These are phyloP conservation scores for Xylariaceae sp. DNA, from an alignment of 2,329 filamentous ascomycete species.

Conservation along the genomic window DNA sequence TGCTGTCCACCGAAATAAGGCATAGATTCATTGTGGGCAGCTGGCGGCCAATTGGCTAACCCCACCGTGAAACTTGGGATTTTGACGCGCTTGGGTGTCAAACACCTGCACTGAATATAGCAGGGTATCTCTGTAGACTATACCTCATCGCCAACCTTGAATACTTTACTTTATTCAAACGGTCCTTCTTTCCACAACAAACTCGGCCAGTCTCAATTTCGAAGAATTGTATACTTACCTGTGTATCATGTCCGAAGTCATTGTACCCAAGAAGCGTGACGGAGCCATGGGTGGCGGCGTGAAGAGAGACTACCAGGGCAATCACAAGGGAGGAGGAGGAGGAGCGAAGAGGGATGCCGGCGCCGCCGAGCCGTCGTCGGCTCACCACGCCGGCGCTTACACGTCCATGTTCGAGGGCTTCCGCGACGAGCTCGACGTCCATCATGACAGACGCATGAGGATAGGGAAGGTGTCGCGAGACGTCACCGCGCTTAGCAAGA, in stretches of 20 bases:
- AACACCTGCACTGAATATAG: too few relatives aligned
- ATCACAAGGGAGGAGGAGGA: slow-evolving; percentile 35
- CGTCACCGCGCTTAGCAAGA: slow-evolving; percentile 91
- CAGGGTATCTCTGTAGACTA: too few relatives aligned
- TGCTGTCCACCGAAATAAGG: too few relatives aligned
- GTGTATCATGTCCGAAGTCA: slow-evolving; percentile 25
- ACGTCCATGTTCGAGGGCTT: slow-evolving; percentile 80
- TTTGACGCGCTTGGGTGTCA: too few relatives aligned
- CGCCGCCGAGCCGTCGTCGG: too few relatives aligned
- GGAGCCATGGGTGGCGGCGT: slow-evolving; percentile 38
- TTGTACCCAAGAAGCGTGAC: slow-evolving; percentile 20
- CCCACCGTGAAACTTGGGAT: too few relatives aligned
- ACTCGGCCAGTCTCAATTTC: too few relatives aligned
- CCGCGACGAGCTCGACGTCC: slow-evolving; percentile 82
- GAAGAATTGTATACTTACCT: too few relatives aligned
- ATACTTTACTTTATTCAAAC: not conserved
- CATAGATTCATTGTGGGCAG: too few relatives aligned
- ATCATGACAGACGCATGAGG: slow-evolving; percentile 86
- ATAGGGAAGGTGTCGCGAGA: slow-evolving; percentile 89
- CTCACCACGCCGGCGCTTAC: slow-evolving; percentile 43
- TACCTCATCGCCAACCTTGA: too few relatives aligned
- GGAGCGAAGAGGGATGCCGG: too few relatives aligned
- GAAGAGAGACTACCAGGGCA: slow-evolving; percentile 52
- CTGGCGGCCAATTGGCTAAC: too few relatives aligned
- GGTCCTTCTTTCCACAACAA: slow-evolving; percentile 1